Evolutionary conservation across 2,329 filamentous ascomycete species (phyloP), one percentile per base, ranked within the genome.

Genomic region (Camillea tinctor): DNA sequence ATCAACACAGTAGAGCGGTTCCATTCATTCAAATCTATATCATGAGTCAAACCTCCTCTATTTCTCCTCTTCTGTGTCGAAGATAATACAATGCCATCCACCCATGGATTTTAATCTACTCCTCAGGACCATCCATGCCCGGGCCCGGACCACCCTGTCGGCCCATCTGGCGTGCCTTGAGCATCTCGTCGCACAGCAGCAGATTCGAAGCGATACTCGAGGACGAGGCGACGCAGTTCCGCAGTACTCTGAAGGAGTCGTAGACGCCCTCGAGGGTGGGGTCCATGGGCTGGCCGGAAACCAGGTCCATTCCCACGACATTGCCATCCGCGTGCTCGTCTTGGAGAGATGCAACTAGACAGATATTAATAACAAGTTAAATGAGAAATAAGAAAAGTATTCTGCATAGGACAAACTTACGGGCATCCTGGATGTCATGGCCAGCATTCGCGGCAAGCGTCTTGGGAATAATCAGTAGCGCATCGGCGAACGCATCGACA

Each of bases 151-250:
- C 85, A 48, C 78, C 82, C 76, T 81, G 77, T 72, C 86, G 81
- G 54, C 84, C 89, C 95, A 99, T 99, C 81, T 99, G 94, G 75
- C 95, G 86, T 63, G 95, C 95, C 84, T 99, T 99, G 71, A 99
- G 82, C 81, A 99, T 84, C 83, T 99, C 95, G 72, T 99, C 95
- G 72, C 95, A 99, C 54, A 99, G 84, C 66, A 99, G 81, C 66
- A 99, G 81, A 79, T 99, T 99, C 9, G 92, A 94, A 5, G 95
- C 94, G 72, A 99, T 99, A 64, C 95, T 92, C 23, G 94, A 90
- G 76, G 93, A 95, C 36, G 93, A 97, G 2, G 95, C 93, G 64
- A 99, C 88, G 75, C 89, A 93, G 81, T 98, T 98, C 68, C 95
- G 86, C 70, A 99, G 78, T 40, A 99, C 95, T 60, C 95, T 87